These are phyloP conservation scores for Acrodontium crateriforme DNA, from an alignment of 2,329 filamentous ascomycete genomes.

Conservation along the genomic window DNA sequence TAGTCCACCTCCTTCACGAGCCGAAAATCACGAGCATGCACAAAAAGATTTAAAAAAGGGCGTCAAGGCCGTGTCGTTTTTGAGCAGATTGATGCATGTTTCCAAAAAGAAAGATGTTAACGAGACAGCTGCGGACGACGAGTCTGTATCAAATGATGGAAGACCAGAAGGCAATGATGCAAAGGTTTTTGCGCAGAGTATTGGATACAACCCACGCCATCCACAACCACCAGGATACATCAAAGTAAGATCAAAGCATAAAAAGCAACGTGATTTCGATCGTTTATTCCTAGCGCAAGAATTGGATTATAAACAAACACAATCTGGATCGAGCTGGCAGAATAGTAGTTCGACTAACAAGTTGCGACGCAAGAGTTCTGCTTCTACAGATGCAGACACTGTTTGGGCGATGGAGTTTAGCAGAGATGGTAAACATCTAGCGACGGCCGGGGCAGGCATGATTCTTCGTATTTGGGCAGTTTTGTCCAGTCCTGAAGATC, in stretches of 20 bases:
- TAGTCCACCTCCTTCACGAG: too few relatives aligned
- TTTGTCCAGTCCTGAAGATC: slow-evolving; percentile 67
- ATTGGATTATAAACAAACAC: slow-evolving; percentile 30
- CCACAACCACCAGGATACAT: slow-evolving; percentile 88
- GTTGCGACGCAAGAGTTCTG: slow-evolving; percentile 31
- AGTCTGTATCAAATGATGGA: slow-evolving; percentile 51
- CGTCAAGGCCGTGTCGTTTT: slow-evolving; percentile 79
- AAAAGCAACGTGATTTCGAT: slow-evolving; percentile 70
- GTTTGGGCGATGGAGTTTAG: slow-evolving; percentile 93
- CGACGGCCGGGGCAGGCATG: slow-evolving; percentile 80
- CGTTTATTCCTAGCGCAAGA: slow-evolving; percentile 86
- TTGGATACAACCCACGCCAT: slow-evolving; percentile 70
- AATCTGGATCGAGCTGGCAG: too few relatives aligned
- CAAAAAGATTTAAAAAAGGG: slow-evolving; percentile 45
- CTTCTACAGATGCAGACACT: slow-evolving; percentile 32
- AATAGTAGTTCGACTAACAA: slow-evolving; percentile 16
- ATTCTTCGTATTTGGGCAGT: slow-evolving; percentile 82
- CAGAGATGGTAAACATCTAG: slow-evolving; percentile 77
- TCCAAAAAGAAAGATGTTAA: slow-evolving; percentile 52
- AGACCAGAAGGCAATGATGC: slow-evolving; percentile 71
- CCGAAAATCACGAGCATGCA: slow-evolving; percentile 4
- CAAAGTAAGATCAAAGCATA: slow-evolving; percentile 66
- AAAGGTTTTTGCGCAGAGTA: slow-evolving; percentile 62
- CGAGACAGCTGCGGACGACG: slow-evolving; percentile 23
- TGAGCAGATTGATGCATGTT: slow-evolving; percentile 69